Percentiles rank a stretch among this genome's conserved stretches.
These are phyloP conservation scores for Oryza punctata DNA, from an alignment of 176 grass and related monocot species.

Conservation along the genomic window DNA sequence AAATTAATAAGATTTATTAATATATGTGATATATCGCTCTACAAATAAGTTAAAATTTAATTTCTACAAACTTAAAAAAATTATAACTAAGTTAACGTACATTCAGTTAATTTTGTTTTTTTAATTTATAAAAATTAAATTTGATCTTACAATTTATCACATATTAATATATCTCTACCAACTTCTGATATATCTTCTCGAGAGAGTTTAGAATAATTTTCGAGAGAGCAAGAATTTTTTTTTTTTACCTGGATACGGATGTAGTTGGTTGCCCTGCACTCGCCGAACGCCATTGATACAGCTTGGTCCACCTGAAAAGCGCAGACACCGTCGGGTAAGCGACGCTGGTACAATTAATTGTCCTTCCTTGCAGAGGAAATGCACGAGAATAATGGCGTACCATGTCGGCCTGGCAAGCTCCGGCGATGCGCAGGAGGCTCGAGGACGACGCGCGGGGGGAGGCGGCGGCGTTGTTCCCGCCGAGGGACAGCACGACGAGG, in stretches of 20 bases:
- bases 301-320: conserved; percentile 74
- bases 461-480: conserved; percentile 31
- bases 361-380: conserved; percentile 1
- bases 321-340: neutral
- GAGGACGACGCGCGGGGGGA: conserved; percentile 36
- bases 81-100: no score
- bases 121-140: no score
- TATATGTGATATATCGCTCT: no score
- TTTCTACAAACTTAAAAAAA: no score
- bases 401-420: conserved; percentile 76
- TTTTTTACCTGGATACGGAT: conserved; percentile 66
- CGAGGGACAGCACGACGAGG: conserved; percentile 70
- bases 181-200: no score
- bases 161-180: no score
- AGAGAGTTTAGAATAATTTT: no score
- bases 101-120: no score
- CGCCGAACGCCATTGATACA: conserved; percentile 77
- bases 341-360: conserved; percentile 15
- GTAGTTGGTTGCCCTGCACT: conserved; percentile 65
- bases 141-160: no score
- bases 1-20: no score
- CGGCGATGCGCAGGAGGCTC: conserved; percentile 56
- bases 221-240: neutral
- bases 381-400: conserved; percentile 23
- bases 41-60: no score